phyloP scores from a whole-genome alignment of 139 green algal genomes.

The Mesostigma viride region DNA sequence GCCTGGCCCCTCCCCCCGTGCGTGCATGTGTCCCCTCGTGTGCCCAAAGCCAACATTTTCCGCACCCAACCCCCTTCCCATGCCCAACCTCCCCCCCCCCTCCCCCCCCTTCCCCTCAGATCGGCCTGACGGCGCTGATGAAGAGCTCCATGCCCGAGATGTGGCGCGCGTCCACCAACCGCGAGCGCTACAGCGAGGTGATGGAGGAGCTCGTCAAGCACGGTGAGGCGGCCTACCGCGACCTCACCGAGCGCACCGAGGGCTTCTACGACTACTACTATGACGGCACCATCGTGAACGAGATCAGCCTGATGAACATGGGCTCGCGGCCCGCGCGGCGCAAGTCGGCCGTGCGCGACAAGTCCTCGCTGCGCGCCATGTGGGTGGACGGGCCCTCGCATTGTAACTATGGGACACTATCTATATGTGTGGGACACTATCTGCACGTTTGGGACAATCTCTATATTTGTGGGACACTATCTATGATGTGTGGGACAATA shows the following conservation, averaged over 20 bases:
- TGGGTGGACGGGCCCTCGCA: too few species aligned
- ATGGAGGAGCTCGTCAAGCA: slow-evolving; percentile 4
- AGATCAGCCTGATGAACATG: slow-evolving; percentile 81
- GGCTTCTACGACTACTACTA: slow-evolving; percentile 28
- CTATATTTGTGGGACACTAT: too few species aligned
- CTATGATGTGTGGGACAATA: too few species aligned
- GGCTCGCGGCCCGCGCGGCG: slow-evolving; percentile 55
- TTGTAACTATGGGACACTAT: too few species aligned
- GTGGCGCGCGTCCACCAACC: background rate
- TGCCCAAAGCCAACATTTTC: too few species aligned
- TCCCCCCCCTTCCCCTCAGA: too few species aligned
- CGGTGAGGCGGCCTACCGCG: slow-evolving; percentile 23
- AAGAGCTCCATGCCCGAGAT: background rate
- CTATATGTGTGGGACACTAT: too few species aligned
- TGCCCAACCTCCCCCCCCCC: too few species aligned
- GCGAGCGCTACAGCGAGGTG: slow-evolving; percentile 8
- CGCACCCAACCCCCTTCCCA: too few species aligned
- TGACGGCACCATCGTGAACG: slow-evolving; percentile 19
- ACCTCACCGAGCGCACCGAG: slow-evolving; percentile 27
- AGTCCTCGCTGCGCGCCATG: slow-evolving; percentile 24
- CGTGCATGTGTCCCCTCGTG: too few species aligned
- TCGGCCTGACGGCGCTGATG: slow-evolving; percentile 6
- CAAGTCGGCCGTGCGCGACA: slow-evolving; percentile 16
- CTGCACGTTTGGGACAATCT: too few species aligned
- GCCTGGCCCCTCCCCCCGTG: too few species aligned